These are phyloP conservation scores for Leptographium procerum DNA, from an alignment of 2,329 filamentous ascomycete genomes.

Conservation along the genomic window DNA sequence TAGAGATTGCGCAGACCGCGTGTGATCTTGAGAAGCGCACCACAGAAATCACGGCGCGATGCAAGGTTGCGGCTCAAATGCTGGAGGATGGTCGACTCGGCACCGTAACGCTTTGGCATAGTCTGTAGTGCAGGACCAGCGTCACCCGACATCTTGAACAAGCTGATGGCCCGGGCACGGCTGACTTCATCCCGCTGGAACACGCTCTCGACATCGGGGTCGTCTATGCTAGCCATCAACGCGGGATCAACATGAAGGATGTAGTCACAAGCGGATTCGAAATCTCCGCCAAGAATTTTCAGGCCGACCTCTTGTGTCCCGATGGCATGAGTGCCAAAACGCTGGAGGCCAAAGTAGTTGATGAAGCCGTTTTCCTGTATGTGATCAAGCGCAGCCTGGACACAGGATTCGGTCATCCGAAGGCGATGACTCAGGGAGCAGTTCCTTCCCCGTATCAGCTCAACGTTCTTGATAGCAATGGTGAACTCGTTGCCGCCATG, in stretches of 20 bases:
- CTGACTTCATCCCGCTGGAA: slow-evolving; percentile 65
- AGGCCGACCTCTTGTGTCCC: slow-evolving; percentile 79
- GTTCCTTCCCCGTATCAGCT: slow-evolving; percentile 38
- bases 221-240: slow-evolving; percentile 28
- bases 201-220: slow-evolving; percentile 31
- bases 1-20: slow-evolving; percentile 86
- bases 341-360: slow-evolving; percentile 97
- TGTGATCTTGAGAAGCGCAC: slow-evolving; percentile 69
- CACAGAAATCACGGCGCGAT: slow-evolving; percentile 59
- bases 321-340: slow-evolving; percentile 80
- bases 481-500: slow-evolving; percentile 84
- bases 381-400: slow-evolving; percentile 50
- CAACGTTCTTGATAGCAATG: slow-evolving; percentile 80
- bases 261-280: slow-evolving; percentile 65
- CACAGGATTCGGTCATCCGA: slow-evolving; percentile 32
- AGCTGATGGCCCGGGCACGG: slow-evolving; percentile 67
- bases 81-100: slow-evolving; percentile 67
- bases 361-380: slow-evolving; percentile 73
- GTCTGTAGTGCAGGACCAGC: slow-evolving; percentile 48
- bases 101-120: slow-evolving; percentile 71
- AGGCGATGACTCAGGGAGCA: slow-evolving; percentile 36
- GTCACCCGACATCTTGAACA: slow-evolving; percentile 55
- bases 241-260: slow-evolving; percentile 63
- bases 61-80: slow-evolving; percentile 50
- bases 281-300: slow-evolving; percentile 72